Evolutionary conservation across 2,329 filamentous ascomycete genomes (phyloP).

Genomic region (Herpotrichia juniperi): DNA sequence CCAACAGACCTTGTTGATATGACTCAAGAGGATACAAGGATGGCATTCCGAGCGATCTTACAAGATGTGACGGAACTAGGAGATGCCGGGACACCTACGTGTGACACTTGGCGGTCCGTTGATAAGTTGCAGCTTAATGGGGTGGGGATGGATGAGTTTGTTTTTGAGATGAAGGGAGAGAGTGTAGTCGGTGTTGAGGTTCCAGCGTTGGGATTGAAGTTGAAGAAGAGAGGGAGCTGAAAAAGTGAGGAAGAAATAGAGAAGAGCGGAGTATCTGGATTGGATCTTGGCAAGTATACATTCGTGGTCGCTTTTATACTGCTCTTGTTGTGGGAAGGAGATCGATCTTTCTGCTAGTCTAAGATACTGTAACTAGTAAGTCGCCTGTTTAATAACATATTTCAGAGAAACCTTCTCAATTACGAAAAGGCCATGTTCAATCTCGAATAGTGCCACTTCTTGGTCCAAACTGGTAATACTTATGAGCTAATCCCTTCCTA

Average conservation of each 20-base stretch:
- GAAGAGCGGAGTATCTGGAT: not conserved
- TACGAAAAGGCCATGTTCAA: too few relatives aligned
- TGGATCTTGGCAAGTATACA: not conserved
- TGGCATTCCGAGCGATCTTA: slow-evolving; percentile 11
- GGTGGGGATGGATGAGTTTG: slow-evolving; percentile 9
- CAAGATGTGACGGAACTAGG: slow-evolving; percentile 7
- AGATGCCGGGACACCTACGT: slow-evolving; percentile 16
- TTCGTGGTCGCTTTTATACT: not conserved
- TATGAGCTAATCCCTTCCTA: too few relatives aligned
- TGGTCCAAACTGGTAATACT: too few relatives aligned
- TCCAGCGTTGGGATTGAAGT: slow-evolving; percentile 1
- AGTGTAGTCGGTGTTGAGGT: slow-evolving; percentile 3
- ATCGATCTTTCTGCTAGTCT: too few relatives aligned
- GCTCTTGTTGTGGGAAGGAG: not conserved
- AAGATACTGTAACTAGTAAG: too few relatives aligned
- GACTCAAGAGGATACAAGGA: not conserved
- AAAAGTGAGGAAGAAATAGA: not conserved
- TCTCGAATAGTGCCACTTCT: too few relatives aligned
- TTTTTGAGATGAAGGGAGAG: slow-evolving; percentile 9
- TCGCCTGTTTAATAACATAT: too few relatives aligned
- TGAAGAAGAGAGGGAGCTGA: slow-evolving; percentile 3
- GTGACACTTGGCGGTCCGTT: slow-evolving; percentile 14
- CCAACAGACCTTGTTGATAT: slow-evolving; percentile 3
- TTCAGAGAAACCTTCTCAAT: too few relatives aligned
- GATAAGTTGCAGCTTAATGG: slow-evolving; percentile 10